These are phyloP conservation scores for Cetraspora pellucida DNA, from an alignment of 192 early-diverging fungal species.

Conservation along the genomic window DNA sequence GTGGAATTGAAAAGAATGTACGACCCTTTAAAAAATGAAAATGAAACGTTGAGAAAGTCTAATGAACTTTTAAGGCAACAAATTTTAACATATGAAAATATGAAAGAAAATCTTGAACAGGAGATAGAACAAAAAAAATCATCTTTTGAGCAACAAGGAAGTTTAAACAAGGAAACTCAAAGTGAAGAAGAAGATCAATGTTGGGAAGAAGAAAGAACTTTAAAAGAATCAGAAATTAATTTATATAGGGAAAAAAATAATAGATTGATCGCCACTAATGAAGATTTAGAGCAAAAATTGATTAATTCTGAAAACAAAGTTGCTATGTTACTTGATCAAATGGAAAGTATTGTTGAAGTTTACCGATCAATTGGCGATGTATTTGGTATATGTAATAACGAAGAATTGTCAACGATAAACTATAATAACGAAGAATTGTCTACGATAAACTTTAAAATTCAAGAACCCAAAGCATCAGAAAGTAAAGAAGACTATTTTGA, in stretches of 20 bases:
- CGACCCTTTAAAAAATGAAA: conserved; percentile 6
- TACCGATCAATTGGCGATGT: conserved; percentile 24
- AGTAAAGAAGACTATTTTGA: not conserved
- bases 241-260: not conserved
- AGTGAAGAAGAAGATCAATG: not conserved
- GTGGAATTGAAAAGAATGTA: conserved; percentile 20
- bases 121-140: not conserved
- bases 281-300: conserved; percentile 9
- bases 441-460: not conserved
- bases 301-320: conserved; percentile 13
- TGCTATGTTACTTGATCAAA: conserved; percentile 27
- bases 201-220: conserved; percentile 14
- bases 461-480: not conserved
- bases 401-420: too few species aligned
- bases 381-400: not conserved
- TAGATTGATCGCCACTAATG: conserved; percentile 7
- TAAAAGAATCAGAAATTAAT: conserved; percentile 21
- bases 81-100: not conserved
- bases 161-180: not conserved
- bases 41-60: conserved; percentile 15
- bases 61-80: not conserved
- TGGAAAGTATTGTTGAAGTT: conserved; percentile 22
- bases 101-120: not conserved
- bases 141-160: not conserved
- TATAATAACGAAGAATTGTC: not conserved